phyloP scores from a whole-genome alignment of 208 protist genomes.

The Herpetomonas tarakana region DNA sequence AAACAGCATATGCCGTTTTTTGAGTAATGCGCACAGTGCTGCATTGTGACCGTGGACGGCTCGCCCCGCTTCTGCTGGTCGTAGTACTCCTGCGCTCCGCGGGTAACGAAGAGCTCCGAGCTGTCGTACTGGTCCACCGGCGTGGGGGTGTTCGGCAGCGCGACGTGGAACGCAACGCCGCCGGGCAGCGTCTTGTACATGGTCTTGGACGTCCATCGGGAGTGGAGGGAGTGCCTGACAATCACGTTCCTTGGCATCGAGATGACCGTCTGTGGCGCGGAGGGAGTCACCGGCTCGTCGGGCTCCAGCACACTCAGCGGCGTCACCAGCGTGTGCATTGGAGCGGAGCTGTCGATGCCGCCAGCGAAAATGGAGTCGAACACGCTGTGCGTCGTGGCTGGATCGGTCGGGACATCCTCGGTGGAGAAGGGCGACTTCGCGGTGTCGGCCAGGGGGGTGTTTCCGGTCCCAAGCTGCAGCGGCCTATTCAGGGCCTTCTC shows the following conservation, averaged over 20 bases:
- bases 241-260: conserved; percentile 42
- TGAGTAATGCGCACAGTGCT: conserved; percentile 78
- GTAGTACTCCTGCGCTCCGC: conserved; percentile 68
- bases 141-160: conserved; percentile 68
- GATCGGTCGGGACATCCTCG: conserved; percentile 12
- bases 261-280: conserved; percentile 12
- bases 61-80: conserved; percentile 41
- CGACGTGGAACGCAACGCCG: conserved; percentile 54
- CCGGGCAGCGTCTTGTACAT: conserved; percentile 40
- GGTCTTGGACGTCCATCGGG: conserved; percentile 57
- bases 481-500: conserved; percentile 29
- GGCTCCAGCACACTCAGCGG: background rate
- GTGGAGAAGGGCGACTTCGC: conserved; percentile 5
- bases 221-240: conserved; percentile 62
- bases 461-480: background rate
- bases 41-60: conserved; percentile 54
- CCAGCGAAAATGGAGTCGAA: conserved; percentile 20
- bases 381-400: conserved; percentile 3
- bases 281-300: conserved; percentile 1
- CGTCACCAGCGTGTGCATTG: background rate
- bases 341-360: background rate
- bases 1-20: conserved; percentile 83
- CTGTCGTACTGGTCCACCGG: conserved; percentile 67
- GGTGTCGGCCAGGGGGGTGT: background rate
- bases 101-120: conserved; percentile 51